Evolutionary conservation across 148 eudicot species (phyloP), one percentile per base, ranked within the genome.

Genomic region (Simmondsia chinensis): DNA sequence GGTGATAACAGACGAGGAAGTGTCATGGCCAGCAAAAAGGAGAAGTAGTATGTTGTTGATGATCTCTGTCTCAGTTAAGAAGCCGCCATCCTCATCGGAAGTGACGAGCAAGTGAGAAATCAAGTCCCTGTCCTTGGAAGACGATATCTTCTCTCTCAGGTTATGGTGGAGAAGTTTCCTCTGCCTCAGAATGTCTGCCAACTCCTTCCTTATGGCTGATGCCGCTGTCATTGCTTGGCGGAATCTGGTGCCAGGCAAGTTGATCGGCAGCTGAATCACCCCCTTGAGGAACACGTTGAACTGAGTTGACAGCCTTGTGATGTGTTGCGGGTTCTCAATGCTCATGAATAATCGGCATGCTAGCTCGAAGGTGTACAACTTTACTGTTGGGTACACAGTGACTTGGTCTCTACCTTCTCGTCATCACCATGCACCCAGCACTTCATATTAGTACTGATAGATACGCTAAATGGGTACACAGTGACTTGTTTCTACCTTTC

Each of bases 11-110:
- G 59, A 53, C 19, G 66, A 61, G 1, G 75, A 59, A 20, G 73
- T 76, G 59, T 76, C 75, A 42, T 72, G 71, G 11, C 83, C 75
- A 5, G 75, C 83, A 25, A 76, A 65, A 13, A 76, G 61, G 6
- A 72, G 52, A 22, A 68, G 21, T 0, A 73, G 22, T 7, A 77
- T 55, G 54, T 65, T 73, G 37, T 77, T 67, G 0, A 66, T 43
- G 19, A 77, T 69, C 34, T 61, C 70, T 7, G 46, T 24, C 44
- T 77, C 79, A 1, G 50, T 50, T n/a, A n/a, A n/a, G n/a, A 49
- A 59, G 51, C 54, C 35, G 4, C 73, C 73, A 14, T 59, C 46
- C 14, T 66, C 81, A 21, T 75, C 67, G 1, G 73, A 57, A 0
- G 54, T 26, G 1, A 19, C 37, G 0, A 75, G 63, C 57, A 70